Evolutionary conservation across 2,329 filamentous ascomycete genomes (phyloP).

Genomic region (Alternaria solani): DNA sequence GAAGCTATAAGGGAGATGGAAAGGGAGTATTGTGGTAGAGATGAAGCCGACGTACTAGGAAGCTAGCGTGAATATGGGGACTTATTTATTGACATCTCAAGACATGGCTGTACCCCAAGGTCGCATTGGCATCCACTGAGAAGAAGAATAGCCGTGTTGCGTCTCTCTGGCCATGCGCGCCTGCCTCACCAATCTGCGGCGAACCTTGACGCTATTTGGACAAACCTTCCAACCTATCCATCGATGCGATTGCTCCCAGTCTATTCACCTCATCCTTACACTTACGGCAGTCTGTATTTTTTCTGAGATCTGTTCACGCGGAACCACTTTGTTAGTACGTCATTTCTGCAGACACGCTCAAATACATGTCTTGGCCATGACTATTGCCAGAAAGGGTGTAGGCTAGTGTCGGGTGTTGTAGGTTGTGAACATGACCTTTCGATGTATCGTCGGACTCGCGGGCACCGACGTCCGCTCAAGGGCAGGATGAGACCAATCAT

Average conservation of each 20-base stretch:
- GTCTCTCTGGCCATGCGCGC: neutral
- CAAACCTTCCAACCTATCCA: neutral
- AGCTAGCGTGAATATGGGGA: neutral
- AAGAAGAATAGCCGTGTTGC: neutral
- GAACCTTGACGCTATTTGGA: neutral
- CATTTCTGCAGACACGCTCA: neutral
- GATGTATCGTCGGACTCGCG: neutral
- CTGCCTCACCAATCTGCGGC: neutral
- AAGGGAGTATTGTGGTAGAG: neutral
- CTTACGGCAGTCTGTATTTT: neutral
- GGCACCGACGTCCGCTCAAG: neutral
- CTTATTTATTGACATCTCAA: neutral
- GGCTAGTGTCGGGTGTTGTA: neutral
- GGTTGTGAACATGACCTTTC: neutral
- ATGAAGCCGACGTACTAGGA: neutral
- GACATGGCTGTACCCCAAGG: neutral
- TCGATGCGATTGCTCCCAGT: neutral
- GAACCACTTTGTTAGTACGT: neutral
- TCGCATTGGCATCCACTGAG: neutral
- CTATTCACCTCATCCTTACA: neutral
- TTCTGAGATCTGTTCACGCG: neutral
- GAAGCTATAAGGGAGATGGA: slow-evolving; percentile 11
- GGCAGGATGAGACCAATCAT: neutral
- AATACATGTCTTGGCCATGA: slow-evolving; percentile 1
- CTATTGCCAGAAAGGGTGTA: neutral